Evolutionary conservation across 2,329 filamentous ascomycete species (phyloP).

Genomic region (Coniochaeta hoffmannii): DNA sequence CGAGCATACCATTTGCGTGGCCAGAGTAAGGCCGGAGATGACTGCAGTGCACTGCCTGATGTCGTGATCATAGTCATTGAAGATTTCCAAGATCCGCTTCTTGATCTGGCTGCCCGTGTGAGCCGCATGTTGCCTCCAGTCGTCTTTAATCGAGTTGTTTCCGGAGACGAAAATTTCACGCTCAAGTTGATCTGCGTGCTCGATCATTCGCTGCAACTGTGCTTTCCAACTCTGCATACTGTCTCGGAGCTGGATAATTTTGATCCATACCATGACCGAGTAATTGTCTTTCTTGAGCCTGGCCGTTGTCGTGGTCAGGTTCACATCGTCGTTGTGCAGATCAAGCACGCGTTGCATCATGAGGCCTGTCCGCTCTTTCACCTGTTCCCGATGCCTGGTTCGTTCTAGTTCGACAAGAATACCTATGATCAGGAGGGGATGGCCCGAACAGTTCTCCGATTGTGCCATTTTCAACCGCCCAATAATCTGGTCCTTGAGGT

Average conservation of each 20-base stretch:
- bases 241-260: constrained; percentile 11
- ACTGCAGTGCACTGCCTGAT: constrained; percentile 10
- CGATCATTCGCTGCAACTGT: constrained; percentile 14
- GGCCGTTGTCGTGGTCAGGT: not conserved
- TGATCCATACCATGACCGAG: constrained; percentile 11
- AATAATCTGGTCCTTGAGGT: not conserved
- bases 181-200: constrained; percentile 9
- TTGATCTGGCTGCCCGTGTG: constrained; percentile 8
- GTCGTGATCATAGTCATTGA: constrained; percentile 10
- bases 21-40: constrained; percentile 11
- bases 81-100: constrained; percentile 7
- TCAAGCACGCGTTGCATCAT: constrained; percentile 1
- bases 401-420: constrained; percentile 8
- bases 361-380: not conserved
- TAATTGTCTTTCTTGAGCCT: constrained; percentile 2
- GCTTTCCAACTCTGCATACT: constrained; percentile 12
- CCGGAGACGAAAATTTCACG: not conserved
- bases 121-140: not conserved
- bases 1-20: constrained; percentile 10
- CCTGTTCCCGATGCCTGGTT: constrained; percentile 1
- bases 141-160: not conserved
- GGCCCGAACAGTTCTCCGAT: not conserved
- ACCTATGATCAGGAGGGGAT: constrained; percentile 5
- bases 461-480: constrained; percentile 4
- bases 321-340: not conserved